Evolutionary conservation across 306 rosid species (phyloP).

Genomic region (Cucurbita argyrosperma): DNA sequence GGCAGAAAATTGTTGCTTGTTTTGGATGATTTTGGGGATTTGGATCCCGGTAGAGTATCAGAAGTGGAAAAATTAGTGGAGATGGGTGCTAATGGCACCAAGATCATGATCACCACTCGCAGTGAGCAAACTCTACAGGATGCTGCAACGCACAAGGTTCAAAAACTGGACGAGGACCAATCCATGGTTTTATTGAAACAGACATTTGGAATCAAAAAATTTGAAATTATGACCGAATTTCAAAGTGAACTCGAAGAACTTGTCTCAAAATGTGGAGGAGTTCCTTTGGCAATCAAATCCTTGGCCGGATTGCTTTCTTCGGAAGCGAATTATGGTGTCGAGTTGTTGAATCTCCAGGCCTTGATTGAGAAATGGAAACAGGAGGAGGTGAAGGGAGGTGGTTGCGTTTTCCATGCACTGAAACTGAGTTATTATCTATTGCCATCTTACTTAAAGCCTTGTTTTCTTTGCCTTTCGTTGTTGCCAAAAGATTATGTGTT

Average conservation of each 20-base stretch:
- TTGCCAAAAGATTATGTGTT: constrained; percentile 10
- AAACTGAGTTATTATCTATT: constrained; percentile 3
- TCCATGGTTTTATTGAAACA: not conserved
- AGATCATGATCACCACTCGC: constrained; percentile 16
- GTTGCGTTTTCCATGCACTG: not conserved
- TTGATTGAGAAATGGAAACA: not conserved
- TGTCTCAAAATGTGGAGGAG: constrained; percentile 9
- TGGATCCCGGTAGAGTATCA: not conserved
- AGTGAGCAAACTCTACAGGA: not conserved
- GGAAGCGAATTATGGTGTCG: not conserved
- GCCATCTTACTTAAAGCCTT: constrained; percentile 9
- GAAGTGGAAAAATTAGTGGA: constrained; percentile 1
- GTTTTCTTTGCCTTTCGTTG: constrained; percentile 15
- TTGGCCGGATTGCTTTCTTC: not conserved
- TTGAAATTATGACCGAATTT: too few relatives aligned
- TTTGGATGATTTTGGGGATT: constrained; percentile 20
- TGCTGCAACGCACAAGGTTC: not conserved
- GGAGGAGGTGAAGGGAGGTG: not conserved
- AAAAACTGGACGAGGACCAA: not conserved
- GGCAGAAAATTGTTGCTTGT: constrained; percentile 18
- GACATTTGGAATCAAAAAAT: not conserved
- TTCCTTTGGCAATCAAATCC: constrained; percentile 5
- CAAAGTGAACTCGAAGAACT: not conserved
- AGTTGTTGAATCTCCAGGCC: not conserved
- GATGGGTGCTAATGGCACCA: constrained; percentile 13